phyloP scores from a whole-genome alignment of 805 yeast genomes.

The Starmerella potacharoeniae region DNA sequence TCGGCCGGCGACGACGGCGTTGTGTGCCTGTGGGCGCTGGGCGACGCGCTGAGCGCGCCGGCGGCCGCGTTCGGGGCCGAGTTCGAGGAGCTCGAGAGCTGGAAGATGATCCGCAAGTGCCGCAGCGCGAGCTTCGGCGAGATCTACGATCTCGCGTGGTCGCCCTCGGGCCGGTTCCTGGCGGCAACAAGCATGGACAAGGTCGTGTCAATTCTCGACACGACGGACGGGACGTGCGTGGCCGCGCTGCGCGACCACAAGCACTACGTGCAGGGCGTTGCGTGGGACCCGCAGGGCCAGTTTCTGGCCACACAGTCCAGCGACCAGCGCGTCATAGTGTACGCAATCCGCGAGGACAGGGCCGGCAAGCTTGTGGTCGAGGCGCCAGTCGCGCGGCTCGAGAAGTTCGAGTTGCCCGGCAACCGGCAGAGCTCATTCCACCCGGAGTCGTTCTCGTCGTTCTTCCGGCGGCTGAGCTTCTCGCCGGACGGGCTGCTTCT shows the following conservation, averaged over 20 bases:
- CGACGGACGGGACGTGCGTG: conserved; percentile 44
- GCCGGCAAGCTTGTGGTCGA: neutral
- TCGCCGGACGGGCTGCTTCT: conserved; percentile 83
- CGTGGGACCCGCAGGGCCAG: conserved; percentile 84
- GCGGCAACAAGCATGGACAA: conserved; percentile 93
- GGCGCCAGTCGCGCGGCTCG: conserved; percentile 4
- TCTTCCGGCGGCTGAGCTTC: conserved; percentile 74
- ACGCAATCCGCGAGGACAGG: conserved; percentile 30
- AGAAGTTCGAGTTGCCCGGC: conserved; percentile 4
- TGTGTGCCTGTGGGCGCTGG: conserved; percentile 62
- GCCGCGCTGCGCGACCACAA: conserved; percentile 58
- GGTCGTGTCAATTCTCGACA: conserved; percentile 55
- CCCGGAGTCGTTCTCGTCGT: conserved; percentile 79
- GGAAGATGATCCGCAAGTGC: conserved; percentile 49
- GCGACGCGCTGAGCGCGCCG: conserved; percentile 10
- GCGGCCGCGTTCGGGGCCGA: conserved; percentile 46
- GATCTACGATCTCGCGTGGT: conserved; percentile 87
- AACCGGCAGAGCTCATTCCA: conserved; percentile 31
- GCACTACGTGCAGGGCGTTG: conserved; percentile 90
- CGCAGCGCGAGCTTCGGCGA: conserved; percentile 44
- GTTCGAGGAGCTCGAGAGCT: conserved; percentile 44
- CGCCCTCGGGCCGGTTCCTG: conserved; percentile 65
- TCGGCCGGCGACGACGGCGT: conserved; percentile 95
- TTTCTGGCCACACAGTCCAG: conserved; percentile 80
- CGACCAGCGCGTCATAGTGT: conserved; percentile 71